Evolutionary conservation across 352 stramenopile species (phyloP), one percentile per base, ranked within the genome.

Genomic region (Phytophthora hybrid): DNA sequence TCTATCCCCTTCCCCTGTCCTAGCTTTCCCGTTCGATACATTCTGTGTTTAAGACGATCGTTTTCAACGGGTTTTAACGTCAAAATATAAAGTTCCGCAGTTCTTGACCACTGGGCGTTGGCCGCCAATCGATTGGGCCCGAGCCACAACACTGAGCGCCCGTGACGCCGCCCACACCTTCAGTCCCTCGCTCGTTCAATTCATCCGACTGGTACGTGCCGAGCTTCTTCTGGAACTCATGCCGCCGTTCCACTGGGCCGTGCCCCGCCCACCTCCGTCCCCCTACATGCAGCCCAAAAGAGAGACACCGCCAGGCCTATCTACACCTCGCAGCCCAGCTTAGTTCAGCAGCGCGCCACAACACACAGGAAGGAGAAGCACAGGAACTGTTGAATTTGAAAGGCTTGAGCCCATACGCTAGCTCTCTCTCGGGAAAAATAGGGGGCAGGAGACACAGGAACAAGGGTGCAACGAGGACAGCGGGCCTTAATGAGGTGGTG

Each of bases 161-260:
- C 64, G 51, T 77, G 76, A 78, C 80, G 71, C 60, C 73, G 79
- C 75, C 77, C 71, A 84, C 78, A 81, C 83, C 82, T 88, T 93
- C 87, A 94, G 87, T 94, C 85, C 85, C 82, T 93, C 87, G 87
- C 85, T 94, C 85, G 85, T 93, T 91, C 85, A 84, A 90, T 94
- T 93, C 84, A 88, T 92, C 81, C 87, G 72, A 94, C 85, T 93
- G 87, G 87, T 94, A 91, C 82, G 87, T 93, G 46, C 41, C 23
- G 31, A 67, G 47, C 23, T 26, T 26, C 37, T 52, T 51, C 14
- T 68, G 19, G 29, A 53, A 49, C 57, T 16, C 23, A 71, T 68
- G 41, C 19, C 63, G 26, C 46, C 66, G 37, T 44, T 10, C 37
- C 16, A 44, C 37, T 0, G 66, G 61, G 23, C 41, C 52, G n/a